Evolutionary conservation across 352 stramenopile species (phyloP).

Genomic region (Plasmopara muralis): DNA sequence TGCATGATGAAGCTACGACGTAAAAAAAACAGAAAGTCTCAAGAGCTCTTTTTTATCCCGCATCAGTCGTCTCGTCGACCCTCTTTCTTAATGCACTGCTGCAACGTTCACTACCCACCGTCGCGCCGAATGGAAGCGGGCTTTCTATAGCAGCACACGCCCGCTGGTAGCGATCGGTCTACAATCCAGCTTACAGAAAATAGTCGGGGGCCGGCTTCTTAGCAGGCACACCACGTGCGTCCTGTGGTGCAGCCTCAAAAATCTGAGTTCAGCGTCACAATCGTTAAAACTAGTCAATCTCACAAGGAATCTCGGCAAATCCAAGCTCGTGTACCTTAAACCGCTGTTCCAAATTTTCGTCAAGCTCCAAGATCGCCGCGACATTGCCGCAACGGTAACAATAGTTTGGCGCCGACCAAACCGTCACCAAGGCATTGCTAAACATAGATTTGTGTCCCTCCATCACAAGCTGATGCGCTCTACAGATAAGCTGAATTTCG

Average conservation of each 20-base stretch:
- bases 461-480: constrained; percentile 97
- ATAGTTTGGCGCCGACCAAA: constrained; percentile 99
- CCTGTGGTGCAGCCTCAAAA: constrained; percentile 97
- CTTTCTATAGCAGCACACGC: constrained; percentile 31
- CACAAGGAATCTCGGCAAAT: too few species aligned
- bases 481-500: constrained; percentile 95
- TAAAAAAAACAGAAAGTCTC: constrained; percentile 28
- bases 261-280: constrained; percentile 51
- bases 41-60: constrained; percentile 9
- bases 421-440: constrained; percentile 96
- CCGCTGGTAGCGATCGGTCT: constrained; percentile 22
- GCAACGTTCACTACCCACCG: constrained; percentile 14
- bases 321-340: constrained; percentile 56
- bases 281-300: background rate
- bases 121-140: constrained; percentile 21
- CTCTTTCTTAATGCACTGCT: constrained; percentile 5
- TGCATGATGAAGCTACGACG: too few species aligned
- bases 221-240: constrained; percentile 93
- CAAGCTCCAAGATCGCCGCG: constrained; percentile 96
- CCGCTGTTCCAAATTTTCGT: constrained; percentile 92
- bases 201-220: constrained; percentile 99
- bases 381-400: constrained; percentile 99
- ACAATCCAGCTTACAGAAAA: constrained; percentile 89
- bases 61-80: background rate
- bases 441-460: constrained; percentile 94